Conservation (phyloP, 2,329 filamentous ascomycete species). For the Cercospora beticola region DNA sequence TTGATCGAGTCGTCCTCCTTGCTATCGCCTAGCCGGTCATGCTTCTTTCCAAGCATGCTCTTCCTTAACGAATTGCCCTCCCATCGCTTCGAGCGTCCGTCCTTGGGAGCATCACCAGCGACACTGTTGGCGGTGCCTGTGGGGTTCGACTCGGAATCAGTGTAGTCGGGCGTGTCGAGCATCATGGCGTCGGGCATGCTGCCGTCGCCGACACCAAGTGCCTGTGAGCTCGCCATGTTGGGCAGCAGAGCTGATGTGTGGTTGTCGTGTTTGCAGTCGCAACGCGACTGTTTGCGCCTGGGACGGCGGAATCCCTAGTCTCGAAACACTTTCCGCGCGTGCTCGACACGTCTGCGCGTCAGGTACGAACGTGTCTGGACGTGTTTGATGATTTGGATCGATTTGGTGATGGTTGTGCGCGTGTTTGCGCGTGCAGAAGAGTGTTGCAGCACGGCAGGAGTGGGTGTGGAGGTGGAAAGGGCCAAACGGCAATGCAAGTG, state of each 20-base stretch:
- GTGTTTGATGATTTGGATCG: conserved; percentile 3
- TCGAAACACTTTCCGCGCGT: conserved; percentile 15
- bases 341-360: conserved; percentile 10
- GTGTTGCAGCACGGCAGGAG: conserved; percentile 2
- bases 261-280: background rate
- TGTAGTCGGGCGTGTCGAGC: conserved; percentile 63
- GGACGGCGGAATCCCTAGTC: conserved; percentile 4
- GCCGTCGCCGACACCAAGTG: conserved; percentile 35
- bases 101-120: conserved; percentile 67
- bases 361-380: background rate
- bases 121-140: conserved; percentile 79
- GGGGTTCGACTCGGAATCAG: conserved; percentile 65
- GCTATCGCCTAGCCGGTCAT: conserved; percentile 84
- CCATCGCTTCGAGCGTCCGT: conserved; percentile 81
- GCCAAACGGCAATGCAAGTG: conserved; percentile 1
- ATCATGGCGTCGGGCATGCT: conserved; percentile 36
- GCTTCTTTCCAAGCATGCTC: conserved; percentile 92
- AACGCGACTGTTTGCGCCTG: conserved; percentile 20
- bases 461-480: conserved; percentile 1
- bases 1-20: conserved; percentile 97
- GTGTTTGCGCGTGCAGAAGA: conserved; percentile 9
- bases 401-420: conserved; percentile 11
- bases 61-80: conserved; percentile 88
- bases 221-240: conserved; percentile 29
- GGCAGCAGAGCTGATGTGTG: background rate